Evolutionary conservation across 2,329 filamentous ascomycete genomes (phyloP), one percentile per base, ranked within the genome.

Genomic region (Magnaporthiopsis incrustans): DNA sequence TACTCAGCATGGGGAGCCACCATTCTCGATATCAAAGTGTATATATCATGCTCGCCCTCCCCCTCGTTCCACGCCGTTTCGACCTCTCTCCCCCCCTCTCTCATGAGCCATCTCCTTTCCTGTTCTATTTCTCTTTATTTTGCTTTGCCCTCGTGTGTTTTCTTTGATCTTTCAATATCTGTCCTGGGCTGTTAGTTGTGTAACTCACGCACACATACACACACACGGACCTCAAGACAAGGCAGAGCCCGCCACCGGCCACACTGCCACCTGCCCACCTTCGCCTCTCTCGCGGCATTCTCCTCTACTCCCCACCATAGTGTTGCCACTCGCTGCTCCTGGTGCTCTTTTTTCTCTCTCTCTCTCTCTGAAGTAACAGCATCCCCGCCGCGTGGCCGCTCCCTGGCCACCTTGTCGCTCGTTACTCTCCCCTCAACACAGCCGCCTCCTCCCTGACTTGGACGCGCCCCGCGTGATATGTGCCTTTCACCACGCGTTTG

Each of bases 31-130:
- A 59, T 25, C n/a, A 26, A 30, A 59, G 53, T 18, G 44, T 58
- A 63, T 63, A 63, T 50, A 59, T 59, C 33, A 30, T 56, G 38
- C 27, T 63, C 57, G 56, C 59, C 62, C 30, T 59, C 62, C 26
- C 53, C 33, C 62, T 59, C 53, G 53, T 7, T 57, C n/a, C 22
- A 25, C n/a, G 22, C 14, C 44, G 30, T 18, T 56, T 44, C 32
- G 61, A 22, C 15, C 38, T 35, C 26, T 50, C 33, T 61, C 38
- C 7, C 35, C 25, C 25, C 61, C 15, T 50, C 27, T 22, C 27
- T 27, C 27, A 25, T 25, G 32, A 63, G 32, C 35, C 30, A 50
- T 58, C 27, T 50, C 35, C 35, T 57, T 50, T 53, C 53, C 27
- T 50, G 30, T 38, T 58, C 61, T 38, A 53, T 30, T 18, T 63